Conservation (phyloP, 75 land plant genomes). For the Pinus albicaulis region DNA sequence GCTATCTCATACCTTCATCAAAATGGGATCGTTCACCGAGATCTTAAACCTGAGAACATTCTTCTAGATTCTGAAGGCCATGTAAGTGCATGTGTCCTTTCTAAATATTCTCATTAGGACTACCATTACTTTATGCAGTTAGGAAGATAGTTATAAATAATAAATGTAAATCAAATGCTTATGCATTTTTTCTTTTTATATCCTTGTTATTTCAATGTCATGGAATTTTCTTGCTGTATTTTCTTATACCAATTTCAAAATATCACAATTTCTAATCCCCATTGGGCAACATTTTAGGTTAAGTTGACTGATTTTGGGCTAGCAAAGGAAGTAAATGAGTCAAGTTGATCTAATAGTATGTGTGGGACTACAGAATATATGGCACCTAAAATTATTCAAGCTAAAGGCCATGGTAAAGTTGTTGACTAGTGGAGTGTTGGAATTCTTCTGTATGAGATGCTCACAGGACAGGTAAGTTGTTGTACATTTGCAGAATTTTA, state of each 20-base stretch:
- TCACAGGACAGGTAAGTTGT: conserved; percentile 33
- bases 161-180: too few species aligned
- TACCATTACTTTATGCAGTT: too few species aligned
- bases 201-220: too few species aligned
- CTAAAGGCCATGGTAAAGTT: conserved; percentile 39
- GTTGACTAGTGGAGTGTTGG: conserved; percentile 57
- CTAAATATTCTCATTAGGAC: too few species aligned
- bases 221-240: too few species aligned
- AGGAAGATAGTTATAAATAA: too few species aligned
- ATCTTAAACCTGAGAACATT: conserved; percentile 44
- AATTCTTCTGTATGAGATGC: conserved; percentile 42
- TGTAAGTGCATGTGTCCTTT: too few species aligned
- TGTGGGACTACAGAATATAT: conserved; percentile 52
- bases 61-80: conserved; percentile 13
- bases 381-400: conserved; percentile 44
- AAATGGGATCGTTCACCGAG: conserved; percentile 30
- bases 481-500: too few species aligned
- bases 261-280: too few species aligned
- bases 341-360: conserved; percentile 26
- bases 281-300: not conserved
- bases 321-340: conserved; percentile 40
- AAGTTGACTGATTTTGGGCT: conserved; percentile 40
- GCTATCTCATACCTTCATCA: conserved; percentile 33
- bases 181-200: too few species aligned
- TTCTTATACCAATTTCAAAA: too few species aligned